These are phyloP conservation scores for Penicillium paneum DNA, from an alignment of 2,329 filamentous ascomycete species.

Conservation along the genomic window DNA sequence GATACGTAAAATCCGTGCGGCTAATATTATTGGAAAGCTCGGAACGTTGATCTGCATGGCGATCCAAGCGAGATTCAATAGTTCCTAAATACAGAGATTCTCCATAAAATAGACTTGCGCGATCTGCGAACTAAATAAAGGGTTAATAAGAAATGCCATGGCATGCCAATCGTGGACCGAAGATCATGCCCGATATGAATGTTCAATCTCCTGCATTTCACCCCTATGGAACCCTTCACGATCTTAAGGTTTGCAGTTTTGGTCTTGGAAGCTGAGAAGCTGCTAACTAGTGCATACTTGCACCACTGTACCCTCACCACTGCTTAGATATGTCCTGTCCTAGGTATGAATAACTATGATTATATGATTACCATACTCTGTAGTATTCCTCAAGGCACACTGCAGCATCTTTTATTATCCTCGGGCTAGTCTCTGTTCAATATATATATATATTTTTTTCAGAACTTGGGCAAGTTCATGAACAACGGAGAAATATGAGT, in stretches of 20 bases:
- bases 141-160: not conserved
- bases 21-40: conserved; percentile 7
- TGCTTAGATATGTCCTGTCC: too few species aligned
- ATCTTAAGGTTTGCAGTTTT: not conserved
- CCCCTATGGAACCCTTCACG: not conserved
- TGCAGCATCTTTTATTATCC: too few species aligned
- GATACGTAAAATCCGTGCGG: not conserved
- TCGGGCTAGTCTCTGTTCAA: too few species aligned
- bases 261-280: not conserved
- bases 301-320: too few species aligned
- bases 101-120: not conserved
- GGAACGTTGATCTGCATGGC: conserved; percentile 12
- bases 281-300: not conserved
- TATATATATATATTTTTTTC: too few species aligned
- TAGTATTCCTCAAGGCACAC: too few species aligned
- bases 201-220: not conserved
- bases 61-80: conserved; percentile 9
- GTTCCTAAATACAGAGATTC: not conserved
- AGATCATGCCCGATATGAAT: not conserved
- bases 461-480: too few species aligned
- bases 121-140: not conserved
- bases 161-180: not conserved
- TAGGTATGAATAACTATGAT: too few species aligned
- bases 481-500: too few species aligned
- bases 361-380: too few species aligned